Evolutionary conservation across 805 yeast genomes (phyloP).

Genomic region (Lachancea thermotolerans): DNA sequence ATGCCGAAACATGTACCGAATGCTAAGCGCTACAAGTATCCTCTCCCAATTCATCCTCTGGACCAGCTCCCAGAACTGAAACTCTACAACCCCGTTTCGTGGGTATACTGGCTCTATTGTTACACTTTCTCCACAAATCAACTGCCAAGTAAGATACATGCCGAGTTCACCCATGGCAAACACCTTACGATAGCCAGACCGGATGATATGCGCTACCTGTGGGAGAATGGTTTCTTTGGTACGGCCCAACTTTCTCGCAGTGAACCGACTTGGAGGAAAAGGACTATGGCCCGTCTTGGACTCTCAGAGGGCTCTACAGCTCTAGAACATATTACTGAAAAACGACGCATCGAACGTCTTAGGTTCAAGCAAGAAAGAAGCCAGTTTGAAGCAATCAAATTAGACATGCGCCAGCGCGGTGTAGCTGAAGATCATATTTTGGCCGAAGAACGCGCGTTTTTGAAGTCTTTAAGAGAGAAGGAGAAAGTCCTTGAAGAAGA

Average conservation of each 20-base stretch:
- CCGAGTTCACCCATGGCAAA: slow-evolving; percentile 32
- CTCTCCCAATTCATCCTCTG: slow-evolving; percentile 51
- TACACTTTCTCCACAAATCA: slow-evolving; percentile 22
- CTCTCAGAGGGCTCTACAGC: slow-evolving; percentile 32
- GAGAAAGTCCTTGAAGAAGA: slow-evolving; percentile 16
- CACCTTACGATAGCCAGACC: slow-evolving; percentile 34
- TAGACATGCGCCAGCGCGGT: slow-evolving; percentile 36
- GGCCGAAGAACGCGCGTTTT: slow-evolving; percentile 28
- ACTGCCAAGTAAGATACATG: slow-evolving; percentile 15
- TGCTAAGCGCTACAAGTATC: slow-evolving; percentile 36
- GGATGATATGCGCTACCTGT: slow-evolving; percentile 48
- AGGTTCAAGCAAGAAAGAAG: slow-evolving; percentile 66
- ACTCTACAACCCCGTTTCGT: slow-evolving; percentile 65
- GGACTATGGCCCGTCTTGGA: slow-evolving; percentile 51
- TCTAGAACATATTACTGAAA: slow-evolving; percentile 71
- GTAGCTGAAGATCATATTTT: slow-evolving; percentile 29
- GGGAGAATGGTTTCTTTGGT: slow-evolving; percentile 90
- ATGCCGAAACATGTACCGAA: slow-evolving; percentile 33
- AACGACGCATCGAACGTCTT: slow-evolving; percentile 63
- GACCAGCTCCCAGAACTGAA: slow-evolving; percentile 44
- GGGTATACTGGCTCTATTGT: slow-evolving; percentile 41
- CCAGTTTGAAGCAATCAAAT: slow-evolving; percentile 44
- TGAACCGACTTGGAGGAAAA: slow-evolving; percentile 83
- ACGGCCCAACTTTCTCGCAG: slow-evolving; percentile 85
- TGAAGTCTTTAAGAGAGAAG: slow-evolving; percentile 29